Base-by-base conservation (phyloP, 1,284 basidiomycete species). In the Papiliotrema fonsecae region DNA sequence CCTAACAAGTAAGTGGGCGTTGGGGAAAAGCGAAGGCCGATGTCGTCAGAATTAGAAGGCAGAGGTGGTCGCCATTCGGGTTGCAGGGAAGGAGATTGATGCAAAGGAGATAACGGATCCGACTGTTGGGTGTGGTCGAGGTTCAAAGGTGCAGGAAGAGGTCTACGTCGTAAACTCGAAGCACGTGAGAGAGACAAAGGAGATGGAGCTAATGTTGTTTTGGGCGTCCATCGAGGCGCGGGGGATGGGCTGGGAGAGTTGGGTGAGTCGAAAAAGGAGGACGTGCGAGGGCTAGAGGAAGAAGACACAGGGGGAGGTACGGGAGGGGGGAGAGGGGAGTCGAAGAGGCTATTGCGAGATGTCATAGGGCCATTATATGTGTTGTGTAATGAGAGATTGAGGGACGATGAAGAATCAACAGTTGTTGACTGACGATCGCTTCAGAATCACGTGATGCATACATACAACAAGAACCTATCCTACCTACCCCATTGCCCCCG, bases 1-100 rank as follows among this genome's bases (percentile, higher is more conserved):
- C 76, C 77, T 18, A 78, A 64, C 6, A 73, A 58, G 49, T 70
- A 72, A 0, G 55, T 50, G 2, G 64, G 57, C 2, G 59, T 56
- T 4, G 69, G 62, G 13, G 54, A 41, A 3, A 76, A 50, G 4
- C 75, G 65, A 6, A 70, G 50, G 21, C 60, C 46, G 42, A 72
- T 54, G 38, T 67, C 59, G 26, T 66, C 62, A 0, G 61, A 48
- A 3, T 49, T 47, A 3, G 64, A 56, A 1, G 65, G 69, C n/a
- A 52, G 46, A 3, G 68, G 67, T 2, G 66, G 65, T 34, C 51
- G 48, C 57, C 68, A 72, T 22, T 52, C 49, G 7, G 48, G 24
- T 0, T 24, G 11, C 13, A 67, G 57, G 11, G 61, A 62, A 1
- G 67, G 64, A 14, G 65, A 67, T 50, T 70, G 62, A 51, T 71